Percentiles rank a stretch among this genome's conserved stretches.
These are phyloP conservation scores for Botryococcus braunii DNA, from an alignment of 163 green algal species.

Conservation along the genomic window DNA sequence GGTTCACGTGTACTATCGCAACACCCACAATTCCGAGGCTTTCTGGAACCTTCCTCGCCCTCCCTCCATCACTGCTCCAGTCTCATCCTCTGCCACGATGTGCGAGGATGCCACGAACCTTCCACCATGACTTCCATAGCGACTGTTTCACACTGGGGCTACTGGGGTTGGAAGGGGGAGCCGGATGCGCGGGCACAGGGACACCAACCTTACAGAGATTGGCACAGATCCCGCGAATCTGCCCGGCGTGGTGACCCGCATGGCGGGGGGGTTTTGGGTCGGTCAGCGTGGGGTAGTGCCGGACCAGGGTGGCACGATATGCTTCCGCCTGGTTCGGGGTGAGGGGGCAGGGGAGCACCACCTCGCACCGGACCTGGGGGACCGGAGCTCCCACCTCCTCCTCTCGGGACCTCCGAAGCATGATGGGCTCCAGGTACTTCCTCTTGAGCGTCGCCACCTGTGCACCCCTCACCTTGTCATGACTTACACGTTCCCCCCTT, in stretches of 20 bases:
- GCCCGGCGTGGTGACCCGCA: constrained; percentile 29
- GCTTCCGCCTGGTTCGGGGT: constrained; percentile 26
- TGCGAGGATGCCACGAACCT: too few relatives aligned
- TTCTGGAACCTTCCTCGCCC: too few relatives aligned
- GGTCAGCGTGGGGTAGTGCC: constrained; percentile 53
- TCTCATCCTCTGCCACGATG: too few relatives aligned
- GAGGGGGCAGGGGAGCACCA: constrained; percentile 22
- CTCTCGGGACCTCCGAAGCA: constrained; percentile 24
- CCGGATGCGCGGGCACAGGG: background rate
- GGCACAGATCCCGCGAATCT: constrained; percentile 42
- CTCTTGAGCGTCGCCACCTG: constrained; percentile 6
- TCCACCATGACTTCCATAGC: too few relatives aligned
- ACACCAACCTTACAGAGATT: constrained; percentile 47
- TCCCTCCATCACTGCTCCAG: too few relatives aligned
- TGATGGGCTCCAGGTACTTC: constrained; percentile 8
- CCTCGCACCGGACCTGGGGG: constrained; percentile 23
- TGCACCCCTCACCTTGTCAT: background rate
- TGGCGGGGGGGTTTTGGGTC: constrained; percentile 49
- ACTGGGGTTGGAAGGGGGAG: too few relatives aligned
- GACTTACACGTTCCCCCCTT: too few relatives aligned
- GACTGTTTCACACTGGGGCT: too few relatives aligned
- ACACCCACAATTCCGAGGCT: too few relatives aligned
- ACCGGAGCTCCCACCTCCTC: constrained; percentile 13
- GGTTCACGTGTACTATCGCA: too few relatives aligned
- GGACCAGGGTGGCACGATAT: constrained; percentile 41